Percentiles rank a stretch among this genome's conserved stretches.
Conservation (phyloP, 2,329 filamentous ascomycete species). For the Fusarium fracticaudum region DNA sequence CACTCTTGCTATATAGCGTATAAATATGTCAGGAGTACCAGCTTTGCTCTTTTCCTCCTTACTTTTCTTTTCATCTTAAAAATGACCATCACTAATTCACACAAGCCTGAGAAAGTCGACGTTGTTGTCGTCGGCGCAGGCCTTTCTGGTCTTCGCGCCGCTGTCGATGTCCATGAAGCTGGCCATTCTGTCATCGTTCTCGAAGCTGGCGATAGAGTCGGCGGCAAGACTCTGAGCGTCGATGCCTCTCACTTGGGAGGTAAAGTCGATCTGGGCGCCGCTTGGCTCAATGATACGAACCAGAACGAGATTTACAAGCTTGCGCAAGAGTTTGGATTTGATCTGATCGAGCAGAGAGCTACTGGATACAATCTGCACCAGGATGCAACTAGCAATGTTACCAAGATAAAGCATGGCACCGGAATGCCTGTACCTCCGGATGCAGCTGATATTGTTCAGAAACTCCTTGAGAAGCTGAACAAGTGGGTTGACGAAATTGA, state of each 20-base stretch:
- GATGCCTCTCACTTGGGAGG: conserved; percentile 4
- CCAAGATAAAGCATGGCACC: conserved; percentile 14
- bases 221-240: conserved; percentile 53
- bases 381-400: conserved; percentile 8
- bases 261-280: conserved; percentile 36
- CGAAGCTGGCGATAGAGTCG: conserved; percentile 59
- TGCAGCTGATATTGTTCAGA: conserved; percentile 3
- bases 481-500: conserved; percentile 13
- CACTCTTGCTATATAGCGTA: not conserved
- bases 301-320: conserved; percentile 32
- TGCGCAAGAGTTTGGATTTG: conserved; percentile 26
- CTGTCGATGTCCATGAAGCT: conserved; percentile 44
- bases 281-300: conserved; percentile 39
- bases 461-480: conserved; percentile 5
- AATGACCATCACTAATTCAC: conserved; percentile 2
- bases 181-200: conserved; percentile 54
- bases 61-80: not conserved
- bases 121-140: conserved; percentile 42
- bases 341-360: conserved; percentile 29
- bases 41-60: not conserved
- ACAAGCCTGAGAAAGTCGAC: conserved; percentile 5
- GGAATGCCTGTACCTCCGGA: conserved; percentile 8
- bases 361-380: conserved; percentile 18
- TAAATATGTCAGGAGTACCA: not conserved
- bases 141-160: conserved; percentile 49